phyloP scores from a whole-genome alignment of 2,329 filamentous ascomycete species.

The Diatrype stigma region DNA sequence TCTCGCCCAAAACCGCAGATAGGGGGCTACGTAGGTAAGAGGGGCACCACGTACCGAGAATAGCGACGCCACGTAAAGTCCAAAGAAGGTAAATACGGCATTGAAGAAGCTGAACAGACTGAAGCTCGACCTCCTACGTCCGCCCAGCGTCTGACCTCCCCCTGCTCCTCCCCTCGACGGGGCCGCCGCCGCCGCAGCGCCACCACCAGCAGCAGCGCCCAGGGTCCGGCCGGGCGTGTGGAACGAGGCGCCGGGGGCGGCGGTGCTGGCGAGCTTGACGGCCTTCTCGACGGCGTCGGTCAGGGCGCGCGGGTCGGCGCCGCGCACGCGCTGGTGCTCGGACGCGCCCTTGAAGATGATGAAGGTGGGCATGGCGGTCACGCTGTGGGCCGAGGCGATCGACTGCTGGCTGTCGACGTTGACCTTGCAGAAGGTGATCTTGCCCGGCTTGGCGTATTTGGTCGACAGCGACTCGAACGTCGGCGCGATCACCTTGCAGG shows the following conservation, averaged over 20 bases:
- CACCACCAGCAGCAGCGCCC: slow-evolving; percentile 37
- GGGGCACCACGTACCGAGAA: slow-evolving; percentile 46
- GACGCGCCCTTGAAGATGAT: slow-evolving; percentile 77
- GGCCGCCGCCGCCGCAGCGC: slow-evolving; percentile 29
- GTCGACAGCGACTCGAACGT: slow-evolving; percentile 79
- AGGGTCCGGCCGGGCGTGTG: slow-evolving; percentile 54
- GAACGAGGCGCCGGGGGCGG: slow-evolving; percentile 45
- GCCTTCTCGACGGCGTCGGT: slow-evolving; percentile 72
- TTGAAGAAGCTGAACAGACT: slow-evolving; percentile 44
- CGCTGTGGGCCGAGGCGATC: slow-evolving; percentile 71
- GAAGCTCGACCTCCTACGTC: slow-evolving; percentile 21
- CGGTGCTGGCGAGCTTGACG: slow-evolving; percentile 46
- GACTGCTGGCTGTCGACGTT: slow-evolving; percentile 80
- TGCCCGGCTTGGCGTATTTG: slow-evolving; percentile 74
- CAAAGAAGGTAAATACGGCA: slow-evolving; percentile 50
- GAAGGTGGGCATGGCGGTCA: slow-evolving; percentile 92
- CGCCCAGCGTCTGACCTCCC: slow-evolving; percentile 14
- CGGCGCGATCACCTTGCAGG: slow-evolving; percentile 89
- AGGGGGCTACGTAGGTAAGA: slow-evolving; percentile 2
- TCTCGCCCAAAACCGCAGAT: no score
- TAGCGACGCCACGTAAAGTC: slow-evolving; percentile 58
- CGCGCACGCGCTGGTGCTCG: slow-evolving; percentile 71
- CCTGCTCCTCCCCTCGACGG: slow-evolving; percentile 12
- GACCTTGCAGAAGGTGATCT: slow-evolving; percentile 87
- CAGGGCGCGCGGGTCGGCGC: slow-evolving; percentile 74